phyloP scores from a whole-genome alignment of 805 yeast genomes.

The Dipodascopsis uninucleata region DNA sequence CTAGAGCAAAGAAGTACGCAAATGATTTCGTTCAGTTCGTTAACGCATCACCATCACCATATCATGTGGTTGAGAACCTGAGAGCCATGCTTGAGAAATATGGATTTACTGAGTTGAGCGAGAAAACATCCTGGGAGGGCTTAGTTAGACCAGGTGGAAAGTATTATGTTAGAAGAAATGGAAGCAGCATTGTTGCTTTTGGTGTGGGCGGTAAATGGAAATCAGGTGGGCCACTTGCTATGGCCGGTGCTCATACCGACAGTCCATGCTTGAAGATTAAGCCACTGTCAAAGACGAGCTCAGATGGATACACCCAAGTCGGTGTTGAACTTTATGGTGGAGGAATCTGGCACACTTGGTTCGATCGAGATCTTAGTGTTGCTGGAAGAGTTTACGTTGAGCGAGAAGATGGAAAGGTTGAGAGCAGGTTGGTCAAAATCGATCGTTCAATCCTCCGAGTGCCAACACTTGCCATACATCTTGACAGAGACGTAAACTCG shows the following conservation, averaged over 20 bases:
- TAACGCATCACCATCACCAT: slow-evolving; percentile 87
- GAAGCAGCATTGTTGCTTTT: slow-evolving; percentile 84
- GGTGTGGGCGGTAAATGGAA: slow-evolving; percentile 68
- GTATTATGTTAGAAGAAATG: slow-evolving; percentile 85
- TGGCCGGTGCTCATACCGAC: slow-evolving; percentile 95
- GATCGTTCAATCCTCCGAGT: slow-evolving; percentile 81
- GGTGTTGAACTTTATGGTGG: slow-evolving; percentile 97
- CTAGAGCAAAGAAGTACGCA: too few species aligned
- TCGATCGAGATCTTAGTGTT: slow-evolving; percentile 84
- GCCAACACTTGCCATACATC: slow-evolving; percentile 92
- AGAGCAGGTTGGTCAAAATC: slow-evolving; percentile 70
- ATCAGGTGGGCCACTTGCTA: slow-evolving; percentile 78
- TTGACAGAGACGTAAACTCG: slow-evolving; percentile 68
- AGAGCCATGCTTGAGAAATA: slow-evolving; percentile 50
- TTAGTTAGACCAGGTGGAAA: slow-evolving; percentile 53
- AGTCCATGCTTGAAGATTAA: slow-evolving; percentile 82
- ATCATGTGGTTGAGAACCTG: slow-evolving; percentile 77
- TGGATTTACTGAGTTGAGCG: slow-evolving; percentile 75
- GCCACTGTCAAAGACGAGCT: slow-evolving; percentile 68
- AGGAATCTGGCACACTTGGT: slow-evolving; percentile 95
- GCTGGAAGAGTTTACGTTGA: slow-evolving; percentile 87
- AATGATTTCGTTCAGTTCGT: slow-evolving; percentile 76
- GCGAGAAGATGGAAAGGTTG: slow-evolving; percentile 40
- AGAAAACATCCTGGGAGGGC: slow-evolving; percentile 67
- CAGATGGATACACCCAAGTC: slow-evolving; percentile 78